phyloP scores from a whole-genome alignment of 176 grass and related monocot species.

The Thalia dealbata region DNA sequence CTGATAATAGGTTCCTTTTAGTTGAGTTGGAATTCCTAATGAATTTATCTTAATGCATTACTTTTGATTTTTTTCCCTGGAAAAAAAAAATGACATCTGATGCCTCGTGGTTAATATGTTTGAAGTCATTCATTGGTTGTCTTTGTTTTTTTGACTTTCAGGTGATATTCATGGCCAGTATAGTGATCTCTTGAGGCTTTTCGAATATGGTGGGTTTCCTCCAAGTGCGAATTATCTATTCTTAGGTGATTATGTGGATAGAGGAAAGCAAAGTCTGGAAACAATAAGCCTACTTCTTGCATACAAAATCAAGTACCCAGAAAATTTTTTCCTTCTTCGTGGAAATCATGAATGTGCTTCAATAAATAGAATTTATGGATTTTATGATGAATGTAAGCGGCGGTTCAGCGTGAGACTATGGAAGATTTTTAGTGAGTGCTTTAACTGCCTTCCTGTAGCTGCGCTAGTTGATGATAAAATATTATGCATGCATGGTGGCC shows the following conservation, averaged over 20 bases:
- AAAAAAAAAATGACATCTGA: not conserved
- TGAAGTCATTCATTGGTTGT: not conserved
- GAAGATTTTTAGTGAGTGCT: conserved; percentile 88
- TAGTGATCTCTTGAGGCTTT: conserved; percentile 77
- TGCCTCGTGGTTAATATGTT: not conserved
- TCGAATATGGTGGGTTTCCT: conserved; percentile 73
- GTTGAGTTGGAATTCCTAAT: not conserved
- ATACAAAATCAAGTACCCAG: conserved; percentile 85
- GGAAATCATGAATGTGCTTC: conserved; percentile 98
- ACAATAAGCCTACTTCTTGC: conserved; percentile 90
- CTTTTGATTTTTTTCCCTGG: not conserved
- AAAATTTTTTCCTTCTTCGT: conserved; percentile 88
- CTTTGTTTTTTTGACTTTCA: conserved; percentile 11
- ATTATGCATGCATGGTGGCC: conserved; percentile 92
- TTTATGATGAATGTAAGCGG: conserved; percentile 94
- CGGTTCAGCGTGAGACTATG: conserved; percentile 81
- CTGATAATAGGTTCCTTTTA: not conserved
- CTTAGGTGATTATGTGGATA: conserved; percentile 87
- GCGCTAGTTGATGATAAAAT: conserved; percentile 94
- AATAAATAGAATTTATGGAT: conserved; percentile 97
- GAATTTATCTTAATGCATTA: not conserved
- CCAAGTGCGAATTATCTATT: conserved; percentile 82
- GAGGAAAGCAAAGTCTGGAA: conserved; percentile 91
- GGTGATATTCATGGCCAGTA: conserved; percentile 96
- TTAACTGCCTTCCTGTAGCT: conserved; percentile 87